Percentiles rank a stretch among this genome's conserved stretches.
Evolutionary conservation across 1,284 basidiomycete species (phyloP).

Genomic region (Golubevia sp.): DNA sequence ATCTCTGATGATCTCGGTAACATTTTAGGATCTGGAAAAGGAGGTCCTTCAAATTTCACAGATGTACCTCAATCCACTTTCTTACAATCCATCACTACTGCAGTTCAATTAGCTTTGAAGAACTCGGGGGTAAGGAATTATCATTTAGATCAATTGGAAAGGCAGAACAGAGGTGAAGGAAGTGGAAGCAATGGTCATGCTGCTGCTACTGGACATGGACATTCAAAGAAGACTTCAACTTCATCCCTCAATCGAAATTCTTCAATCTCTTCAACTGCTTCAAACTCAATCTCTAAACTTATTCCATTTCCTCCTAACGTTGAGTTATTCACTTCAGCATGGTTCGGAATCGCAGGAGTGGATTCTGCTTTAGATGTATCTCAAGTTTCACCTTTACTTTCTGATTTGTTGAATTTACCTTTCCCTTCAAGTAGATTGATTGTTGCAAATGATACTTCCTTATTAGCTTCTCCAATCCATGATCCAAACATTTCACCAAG

Average conservation of each 20-base stretch:
- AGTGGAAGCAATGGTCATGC: too few species aligned
- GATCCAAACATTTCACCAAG: background rate
- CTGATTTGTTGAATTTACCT: conserved; percentile 9
- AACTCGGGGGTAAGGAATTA: background rate
- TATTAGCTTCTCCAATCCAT: conserved; percentile 24
- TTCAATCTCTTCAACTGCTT: too few species aligned
- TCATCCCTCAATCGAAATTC: too few species aligned
- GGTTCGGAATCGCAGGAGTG: conserved; percentile 42
- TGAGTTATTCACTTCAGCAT: conserved; percentile 16
- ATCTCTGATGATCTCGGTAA: conserved; percentile 15
- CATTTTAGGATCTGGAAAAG: conserved; percentile 15
- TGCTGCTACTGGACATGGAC: too few species aligned
- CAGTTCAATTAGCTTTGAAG: conserved; percentile 15
- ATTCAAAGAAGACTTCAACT: too few species aligned
- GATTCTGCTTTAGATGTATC: conserved; percentile 11
- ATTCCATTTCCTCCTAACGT: too few species aligned
- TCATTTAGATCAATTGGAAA: too few species aligned
- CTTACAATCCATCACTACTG: conserved; percentile 9
- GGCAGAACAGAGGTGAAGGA: too few species aligned
- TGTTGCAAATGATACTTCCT: conserved; percentile 36
- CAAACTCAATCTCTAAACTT: too few species aligned
- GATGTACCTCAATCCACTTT: conserved; percentile 13
- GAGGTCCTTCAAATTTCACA: conserved; percentile 27
- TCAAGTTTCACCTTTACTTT: conserved; percentile 12
- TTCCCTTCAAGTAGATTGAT: conserved; percentile 11